A percentile compares a stretch with the other conserved stretches of the same genome.
phyloP scores from a whole-genome alignment of 768 basidiomycete species.

The Vararia minispora region DNA sequence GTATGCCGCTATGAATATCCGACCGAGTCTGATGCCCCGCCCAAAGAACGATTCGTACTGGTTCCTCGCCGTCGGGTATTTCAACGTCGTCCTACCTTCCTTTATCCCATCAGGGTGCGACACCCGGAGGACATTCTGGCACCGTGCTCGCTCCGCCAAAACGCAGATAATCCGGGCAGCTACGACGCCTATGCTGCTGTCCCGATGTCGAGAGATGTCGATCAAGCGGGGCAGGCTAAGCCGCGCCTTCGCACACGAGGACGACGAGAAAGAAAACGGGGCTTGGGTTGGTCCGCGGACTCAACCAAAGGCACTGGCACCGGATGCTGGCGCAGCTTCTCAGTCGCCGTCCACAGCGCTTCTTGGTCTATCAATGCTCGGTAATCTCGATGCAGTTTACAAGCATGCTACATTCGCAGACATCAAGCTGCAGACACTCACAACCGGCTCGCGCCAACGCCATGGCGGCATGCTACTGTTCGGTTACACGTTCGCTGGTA shows the following conservation, averaged over 20 bases:
- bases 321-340: constrained; percentile 10
- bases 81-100: constrained; percentile 69
- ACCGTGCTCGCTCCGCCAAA: constrained; percentile 58
- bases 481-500: constrained; percentile 64
- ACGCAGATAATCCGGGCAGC: constrained; percentile 54
- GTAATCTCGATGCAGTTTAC: constrained; percentile 76
- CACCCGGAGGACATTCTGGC: constrained; percentile 50
- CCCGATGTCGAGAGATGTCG: constrained; percentile 57
- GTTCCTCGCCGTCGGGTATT: constrained; percentile 74
- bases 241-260: constrained; percentile 61
- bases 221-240: constrained; percentile 47
- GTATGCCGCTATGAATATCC: constrained; percentile 78
- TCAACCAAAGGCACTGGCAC: constrained; percentile 5
- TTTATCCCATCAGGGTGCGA: constrained; percentile 42
- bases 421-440: constrained; percentile 59
- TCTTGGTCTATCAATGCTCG: constrained; percentile 73
- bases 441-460: constrained; percentile 78
- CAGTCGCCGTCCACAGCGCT: constrained; percentile 48
- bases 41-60: constrained; percentile 54
- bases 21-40: constrained; percentile 35
- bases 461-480: constrained; percentile 73
- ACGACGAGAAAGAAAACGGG: constrained; percentile 50
- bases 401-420: constrained; percentile 47
- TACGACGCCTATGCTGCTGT: constrained; percentile 48
- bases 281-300: constrained; percentile 24